Evolutionary conservation across 257 asterid genomes (phyloP), one percentile per base, ranked within the genome.

Genomic region (Apocynum venetum): DNA sequence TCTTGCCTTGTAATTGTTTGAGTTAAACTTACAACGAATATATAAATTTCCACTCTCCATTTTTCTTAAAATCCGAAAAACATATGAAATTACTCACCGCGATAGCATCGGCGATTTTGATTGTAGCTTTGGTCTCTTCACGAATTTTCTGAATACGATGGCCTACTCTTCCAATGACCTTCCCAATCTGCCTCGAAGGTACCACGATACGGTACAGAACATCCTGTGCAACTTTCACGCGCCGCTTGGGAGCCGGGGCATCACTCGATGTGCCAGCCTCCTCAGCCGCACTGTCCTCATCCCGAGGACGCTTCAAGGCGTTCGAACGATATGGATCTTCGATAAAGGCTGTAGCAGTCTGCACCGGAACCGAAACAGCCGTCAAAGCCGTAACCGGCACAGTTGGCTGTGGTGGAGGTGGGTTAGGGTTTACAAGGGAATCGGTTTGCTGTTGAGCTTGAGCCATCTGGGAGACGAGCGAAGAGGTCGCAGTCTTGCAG

Each of bases 141-240:
- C 97, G 94, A 86, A 96, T 91, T 90, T 90, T 89, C 94, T 92
- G 97, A 80, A 96, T 92, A 25, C 98, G 95, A 77, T 87, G 91
- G 4, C 99, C 98, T n/a, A 76, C 94, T 81, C 82, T 89, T 61
- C 99, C 99, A 5, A 96, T 93, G 19, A 96, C 98, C 84, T 93
- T 96, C 81, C 99, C 98, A 74, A 96, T 96, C 91, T 93, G 99
- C 83, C 90, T 84, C 38, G 97, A 88, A 44, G 98, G 99, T 53
- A 96, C 97, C 71, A 96, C 88, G 55, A 96, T 93, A 46, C 99
- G 96, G 83, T 82, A 96, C 38, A 96, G 80, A 53, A 96, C 85
- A 57, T 96, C 99, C 57, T 86, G 83, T 5, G 88, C 71, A 69
- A 89, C 94, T 83, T 83, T 89, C 59, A 84, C 84, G 36, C 97